Base-by-base conservation (phyloP, 2,329 filamentous ascomycete genomes). In the Xylaria sp. region DNA sequence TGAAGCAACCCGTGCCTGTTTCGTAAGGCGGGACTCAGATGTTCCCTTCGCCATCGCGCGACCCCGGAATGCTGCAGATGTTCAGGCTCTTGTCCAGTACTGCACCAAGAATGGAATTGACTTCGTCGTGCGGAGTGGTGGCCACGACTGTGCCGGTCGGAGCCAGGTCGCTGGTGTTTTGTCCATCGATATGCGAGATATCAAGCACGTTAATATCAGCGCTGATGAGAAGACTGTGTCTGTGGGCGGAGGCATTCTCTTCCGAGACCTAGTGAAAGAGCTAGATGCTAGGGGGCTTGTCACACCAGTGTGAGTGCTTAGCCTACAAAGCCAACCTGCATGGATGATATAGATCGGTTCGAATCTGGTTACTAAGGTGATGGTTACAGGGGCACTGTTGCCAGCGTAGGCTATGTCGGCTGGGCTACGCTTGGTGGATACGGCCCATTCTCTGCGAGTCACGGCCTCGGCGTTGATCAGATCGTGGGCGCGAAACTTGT, bases 401-500 rank as follows among this genome's bases (percentile, higher is more conserved):
- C 72, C 15, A 74, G 69, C 7, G 78, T 81, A 2, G 78, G 80
- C 1, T 79, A 78, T 39, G 75, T 76, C 2, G 79, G 80, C 2
- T 82, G 80, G 80, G 74, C 76, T 3, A 77, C 75, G 0, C 74
- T 78, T 28, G 81, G 79, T 7, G 80, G 81, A 0, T 81, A 81
- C 66, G 79, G 75, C 1, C 75, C 76, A 7, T 76, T 79, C 20
- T 75, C 75, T 7, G 64, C 74, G 0, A 73, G 76, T 34, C 78
- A 76, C 63, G 80, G 81, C 3, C 72, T 82, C 3, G 81, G 80
- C 1, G 77, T 75, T 18, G 81, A 82, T 61, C 79, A 82, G 67
- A 78, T 82, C 15, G 65, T 81, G 7, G 76, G 75, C 18, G 82
- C 82, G 3, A 81, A 76, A 50, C 64, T 84, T 2, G 79, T 84